A percentile compares a stretch with the other conserved stretches of the same genome.
Conservation (phyloP, 2,329 filamentous ascomycete species). For the Colletotrichum cuscutae region DNA sequence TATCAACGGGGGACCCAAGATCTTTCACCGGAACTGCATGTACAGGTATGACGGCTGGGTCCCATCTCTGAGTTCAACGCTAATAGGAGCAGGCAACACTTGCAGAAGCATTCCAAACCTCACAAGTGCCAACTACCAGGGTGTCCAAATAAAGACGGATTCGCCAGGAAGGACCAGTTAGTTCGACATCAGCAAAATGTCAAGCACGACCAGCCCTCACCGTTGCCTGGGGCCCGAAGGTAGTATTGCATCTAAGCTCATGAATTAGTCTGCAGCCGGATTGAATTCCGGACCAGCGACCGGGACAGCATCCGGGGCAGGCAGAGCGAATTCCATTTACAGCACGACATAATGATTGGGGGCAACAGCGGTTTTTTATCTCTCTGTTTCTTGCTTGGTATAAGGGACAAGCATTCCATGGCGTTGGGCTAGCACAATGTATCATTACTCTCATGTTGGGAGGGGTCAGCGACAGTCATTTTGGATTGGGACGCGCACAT, state of each 20-base stretch:
- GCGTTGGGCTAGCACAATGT: conserved; percentile 40
- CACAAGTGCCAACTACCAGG: conserved; percentile 51
- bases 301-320: background rate
- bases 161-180: conserved; percentile 54
- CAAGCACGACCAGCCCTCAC: conserved; percentile 43
- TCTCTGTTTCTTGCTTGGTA: background rate
- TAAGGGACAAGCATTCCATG: conserved; percentile 6
- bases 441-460: conserved; percentile 32
- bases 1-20: conserved; percentile 48
- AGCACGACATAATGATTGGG: background rate
- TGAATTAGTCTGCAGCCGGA: background rate
- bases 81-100: conserved; percentile 48
- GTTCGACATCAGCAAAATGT: conserved; percentile 53
- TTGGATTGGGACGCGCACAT: background rate
- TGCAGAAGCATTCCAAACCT: conserved; percentile 55
- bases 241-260: background rate
- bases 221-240: conserved; percentile 13
- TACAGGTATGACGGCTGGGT: conserved; percentile 45
- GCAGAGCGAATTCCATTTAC: background rate
- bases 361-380: background rate
- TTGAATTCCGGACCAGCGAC: background rate
- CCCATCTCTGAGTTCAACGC: background rate
- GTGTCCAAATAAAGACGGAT: conserved; percentile 54
- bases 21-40: conserved; percentile 53
- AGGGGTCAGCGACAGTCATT: background rate